A percentile compares a stretch with the other conserved stretches of the same genome.
These are phyloP conservation scores for Didymella sp. DNA, from an alignment of 2,329 filamentous ascomycete species.

Conservation along the genomic window DNA sequence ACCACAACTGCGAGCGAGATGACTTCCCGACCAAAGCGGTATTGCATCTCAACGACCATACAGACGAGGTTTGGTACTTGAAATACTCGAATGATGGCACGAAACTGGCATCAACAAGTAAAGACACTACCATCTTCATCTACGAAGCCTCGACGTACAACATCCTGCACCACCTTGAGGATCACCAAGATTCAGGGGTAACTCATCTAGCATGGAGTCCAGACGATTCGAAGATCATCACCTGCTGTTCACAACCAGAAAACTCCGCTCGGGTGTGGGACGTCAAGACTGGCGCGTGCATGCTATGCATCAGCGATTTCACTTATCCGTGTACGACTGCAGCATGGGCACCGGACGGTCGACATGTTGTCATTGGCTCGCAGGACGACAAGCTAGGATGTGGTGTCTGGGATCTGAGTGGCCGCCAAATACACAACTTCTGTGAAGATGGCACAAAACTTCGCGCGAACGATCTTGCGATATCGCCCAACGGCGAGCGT, in stretches of 20 bases:
- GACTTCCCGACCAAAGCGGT: constrained; percentile 79
- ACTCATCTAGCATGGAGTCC: constrained; percentile 90
- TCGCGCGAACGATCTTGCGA: constrained; percentile 82
- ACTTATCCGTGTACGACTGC: constrained; percentile 87
- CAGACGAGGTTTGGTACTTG: constrained; percentile 89
- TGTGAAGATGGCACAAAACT: constrained; percentile 62
- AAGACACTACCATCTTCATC: constrained; percentile 76
- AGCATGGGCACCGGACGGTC: constrained; percentile 83
- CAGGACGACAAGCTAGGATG: constrained; percentile 49
- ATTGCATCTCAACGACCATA: constrained; percentile 73
- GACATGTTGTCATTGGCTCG: constrained; percentile 74
- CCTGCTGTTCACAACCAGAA: constrained; percentile 73
- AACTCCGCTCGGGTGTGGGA: constrained; percentile 79
- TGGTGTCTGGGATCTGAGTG: constrained; percentile 67
- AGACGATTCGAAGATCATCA: constrained; percentile 84
- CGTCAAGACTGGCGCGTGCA: constrained; percentile 58
- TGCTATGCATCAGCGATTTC: constrained; percentile 69
- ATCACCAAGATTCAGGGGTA: constrained; percentile 74
- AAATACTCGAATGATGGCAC: constrained; percentile 88
- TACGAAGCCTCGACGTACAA: constrained; percentile 79
- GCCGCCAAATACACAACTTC: constrained; percentile 70
- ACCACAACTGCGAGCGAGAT: constrained; percentile 81
- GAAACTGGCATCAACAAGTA: constrained; percentile 81
- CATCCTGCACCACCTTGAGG: constrained; percentile 66
- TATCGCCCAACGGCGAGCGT: constrained; percentile 79